phyloP scores from a whole-genome alignment of 2,329 filamentous ascomycete genomes.

The Thelonectria discophora region DNA sequence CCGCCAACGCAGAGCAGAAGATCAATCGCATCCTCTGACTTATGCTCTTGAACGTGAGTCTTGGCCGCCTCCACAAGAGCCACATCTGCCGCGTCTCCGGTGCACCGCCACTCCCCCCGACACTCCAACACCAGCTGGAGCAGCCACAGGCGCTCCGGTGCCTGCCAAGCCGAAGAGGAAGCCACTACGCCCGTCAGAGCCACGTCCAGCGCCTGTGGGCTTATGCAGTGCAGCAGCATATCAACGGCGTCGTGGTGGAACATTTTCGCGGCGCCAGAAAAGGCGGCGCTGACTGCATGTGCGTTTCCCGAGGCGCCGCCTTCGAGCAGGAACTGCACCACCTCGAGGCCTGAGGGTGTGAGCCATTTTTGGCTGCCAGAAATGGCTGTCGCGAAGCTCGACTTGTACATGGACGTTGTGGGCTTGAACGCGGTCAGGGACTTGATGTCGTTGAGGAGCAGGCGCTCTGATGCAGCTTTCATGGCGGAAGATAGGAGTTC shows the following conservation, averaged over 20 bases:
- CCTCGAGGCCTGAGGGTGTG: conserved; percentile 7
- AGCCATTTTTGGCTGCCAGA: conserved; percentile 11
- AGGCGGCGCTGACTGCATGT: conserved; percentile 15
- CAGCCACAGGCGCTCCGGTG: conserved; percentile 6
- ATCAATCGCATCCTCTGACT: conserved; percentile 4
- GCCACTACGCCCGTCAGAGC: conserved; percentile 1
- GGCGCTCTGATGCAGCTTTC: conserved; percentile 3
- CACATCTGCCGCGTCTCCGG: not conserved
- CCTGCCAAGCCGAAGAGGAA: conserved; percentile 1
- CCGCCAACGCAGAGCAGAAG: conserved; percentile 1
- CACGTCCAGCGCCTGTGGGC: not conserved
- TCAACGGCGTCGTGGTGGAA: conserved; percentile 9
- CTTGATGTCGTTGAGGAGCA: conserved; percentile 7
- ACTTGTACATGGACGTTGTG: not conserved
- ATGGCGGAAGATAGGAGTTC: not conserved
- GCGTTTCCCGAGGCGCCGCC: conserved; percentile 13
- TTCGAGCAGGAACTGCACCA: conserved; percentile 11
- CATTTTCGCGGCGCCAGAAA: conserved; percentile 12
- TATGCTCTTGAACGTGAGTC: not conserved
- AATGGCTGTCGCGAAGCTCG: not conserved
- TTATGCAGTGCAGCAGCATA: conserved; percentile 6
- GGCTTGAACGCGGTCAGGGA: not conserved
- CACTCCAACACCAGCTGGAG: conserved; percentile 2
- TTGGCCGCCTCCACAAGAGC: conserved; percentile 10
- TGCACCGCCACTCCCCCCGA: conserved; percentile 1